Percentiles rank a stretch among this genome's conserved stretches.
These are phyloP conservation scores for Botrytis byssoidea DNA, from an alignment of 2,329 filamentous ascomycete genomes.

Conservation along the genomic window DNA sequence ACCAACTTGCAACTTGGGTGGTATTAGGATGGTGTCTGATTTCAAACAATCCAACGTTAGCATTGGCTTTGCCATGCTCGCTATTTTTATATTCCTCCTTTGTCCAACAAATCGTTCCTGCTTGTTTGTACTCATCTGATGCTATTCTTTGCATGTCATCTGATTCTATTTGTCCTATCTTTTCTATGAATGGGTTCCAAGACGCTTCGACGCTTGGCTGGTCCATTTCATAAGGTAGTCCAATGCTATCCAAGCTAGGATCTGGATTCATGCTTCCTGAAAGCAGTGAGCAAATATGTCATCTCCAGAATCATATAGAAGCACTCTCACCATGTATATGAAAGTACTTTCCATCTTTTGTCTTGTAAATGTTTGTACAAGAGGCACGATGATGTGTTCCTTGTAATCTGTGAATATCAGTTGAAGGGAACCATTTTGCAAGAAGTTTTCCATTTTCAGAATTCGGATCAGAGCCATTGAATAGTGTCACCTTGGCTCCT, in stretches of 20 bases:
- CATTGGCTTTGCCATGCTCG: slow-evolving; percentile 45
- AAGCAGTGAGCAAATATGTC: not conserved
- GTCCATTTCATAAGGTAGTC: not conserved
- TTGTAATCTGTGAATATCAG: slow-evolving; percentile 30
- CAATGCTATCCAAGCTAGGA: not conserved
- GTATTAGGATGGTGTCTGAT: slow-evolving; percentile 34
- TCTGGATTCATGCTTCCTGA: not conserved
- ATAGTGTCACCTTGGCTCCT: not conserved
- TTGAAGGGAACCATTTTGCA: slow-evolving; percentile 24
- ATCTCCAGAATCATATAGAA: not conserved
- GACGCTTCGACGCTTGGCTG: not conserved
- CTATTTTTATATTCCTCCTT: slow-evolving; percentile 34
- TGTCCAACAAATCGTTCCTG: not conserved
- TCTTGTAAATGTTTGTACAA: not conserved
- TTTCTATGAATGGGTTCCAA: not conserved
- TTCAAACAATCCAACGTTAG: slow-evolving; percentile 44
- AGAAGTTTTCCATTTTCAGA: slow-evolving; percentile 13
- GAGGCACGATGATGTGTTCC: not conserved
- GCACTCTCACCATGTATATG: not conserved
- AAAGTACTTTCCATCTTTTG: not conserved
- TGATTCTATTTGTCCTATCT: not conserved
- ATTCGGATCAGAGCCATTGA: not conserved
- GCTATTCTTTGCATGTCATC: not conserved
- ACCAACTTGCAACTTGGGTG: slow-evolving; percentile 23
- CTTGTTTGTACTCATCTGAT: not conserved